phyloP scores from a whole-genome alignment of 306 rosid species.

The Abrus pulchellus region DNA sequence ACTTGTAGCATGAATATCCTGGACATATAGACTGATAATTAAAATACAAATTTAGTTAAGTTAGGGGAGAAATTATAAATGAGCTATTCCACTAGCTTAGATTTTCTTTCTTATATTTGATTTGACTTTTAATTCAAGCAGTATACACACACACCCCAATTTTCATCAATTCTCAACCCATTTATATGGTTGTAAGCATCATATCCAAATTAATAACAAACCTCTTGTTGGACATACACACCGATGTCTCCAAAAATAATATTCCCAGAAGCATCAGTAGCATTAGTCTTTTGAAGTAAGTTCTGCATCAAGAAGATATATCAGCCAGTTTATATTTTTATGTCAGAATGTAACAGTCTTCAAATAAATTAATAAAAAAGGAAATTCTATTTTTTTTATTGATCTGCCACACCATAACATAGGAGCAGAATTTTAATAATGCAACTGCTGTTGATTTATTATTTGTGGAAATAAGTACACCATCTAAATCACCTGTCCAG shows the following conservation, averaged over 20 bases:
- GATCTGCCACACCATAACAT: background rate
- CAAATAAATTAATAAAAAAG: slow-evolving; percentile 7
- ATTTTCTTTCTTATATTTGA: slow-evolving; percentile 22
- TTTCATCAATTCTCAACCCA: slow-evolving; percentile 25
- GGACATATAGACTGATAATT: background rate
- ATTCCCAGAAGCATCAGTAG: slow-evolving; percentile 95
- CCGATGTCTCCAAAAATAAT: slow-evolving; percentile 81
- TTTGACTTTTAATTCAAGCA: background rate
- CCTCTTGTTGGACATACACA: slow-evolving; percentile 90
- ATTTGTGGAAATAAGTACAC: background rate
- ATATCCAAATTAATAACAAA: slow-evolving; percentile 52
- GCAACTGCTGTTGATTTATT: slow-evolving; percentile 13
- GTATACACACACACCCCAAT: background rate
- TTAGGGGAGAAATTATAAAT: background rate
- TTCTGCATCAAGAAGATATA: slow-evolving; percentile 64
- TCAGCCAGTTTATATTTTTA: slow-evolving; percentile 35
- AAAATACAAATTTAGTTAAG: background rate
- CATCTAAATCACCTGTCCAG: slow-evolving; percentile 83
- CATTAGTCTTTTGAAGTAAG: slow-evolving; percentile 85
- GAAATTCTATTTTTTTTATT: background rate
- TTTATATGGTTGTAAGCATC: slow-evolving; percentile 34
- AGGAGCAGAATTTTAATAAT: slow-evolving; percentile 16
- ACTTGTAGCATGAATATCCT: background rate
- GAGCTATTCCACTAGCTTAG: slow-evolving; percentile 18
- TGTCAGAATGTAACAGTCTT: slow-evolving; percentile 10